These are phyloP conservation scores for Umbelopsis sp. DNA, from an alignment of 192 early-diverging fungal species.

Conservation along the genomic window DNA sequence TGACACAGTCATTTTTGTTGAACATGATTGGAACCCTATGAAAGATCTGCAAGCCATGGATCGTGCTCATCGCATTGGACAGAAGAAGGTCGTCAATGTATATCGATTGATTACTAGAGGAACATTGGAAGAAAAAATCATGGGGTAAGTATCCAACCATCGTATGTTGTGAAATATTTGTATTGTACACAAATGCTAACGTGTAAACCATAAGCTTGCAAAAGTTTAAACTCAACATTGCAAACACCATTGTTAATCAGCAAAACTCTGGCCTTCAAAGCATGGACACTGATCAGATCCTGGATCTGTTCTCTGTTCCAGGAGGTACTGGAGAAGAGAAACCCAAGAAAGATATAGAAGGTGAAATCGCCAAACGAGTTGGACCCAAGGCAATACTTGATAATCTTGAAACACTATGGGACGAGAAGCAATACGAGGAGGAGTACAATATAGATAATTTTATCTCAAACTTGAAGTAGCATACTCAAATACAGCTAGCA, in stretches of 20 bases:
- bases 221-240: slow-evolving; percentile 98
- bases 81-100: slow-evolving; percentile 96
- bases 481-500: not conserved
- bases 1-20: slow-evolving; percentile 99
- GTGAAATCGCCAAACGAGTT: not conserved
- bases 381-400: slow-evolving; percentile 72
- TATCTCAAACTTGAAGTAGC: slow-evolving; percentile 56
- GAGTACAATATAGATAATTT: slow-evolving; percentile 84
- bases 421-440: slow-evolving; percentile 86
- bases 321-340: slow-evolving; percentile 46
- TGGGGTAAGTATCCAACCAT: slow-evolving; percentile 67
- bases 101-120: slow-evolving; percentile 96
- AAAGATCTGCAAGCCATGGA: slow-evolving; percentile 99
- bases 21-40: slow-evolving; percentile 99
- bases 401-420: slow-evolving; percentile 85
- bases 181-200: not conserved
- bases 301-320: slow-evolving; percentile 90
- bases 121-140: slow-evolving; percentile 99
- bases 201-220: slow-evolving; percentile 66
- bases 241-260: slow-evolving; percentile 92
- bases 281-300: slow-evolving; percentile 96
- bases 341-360: slow-evolving; percentile 38
- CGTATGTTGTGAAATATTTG: too few species aligned
- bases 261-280: slow-evolving; percentile 92
- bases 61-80: slow-evolving; percentile 96